These are phyloP conservation scores for Penicillium capsulatum DNA, from an alignment of 2,329 filamentous ascomycete species.

Conservation along the genomic window DNA sequence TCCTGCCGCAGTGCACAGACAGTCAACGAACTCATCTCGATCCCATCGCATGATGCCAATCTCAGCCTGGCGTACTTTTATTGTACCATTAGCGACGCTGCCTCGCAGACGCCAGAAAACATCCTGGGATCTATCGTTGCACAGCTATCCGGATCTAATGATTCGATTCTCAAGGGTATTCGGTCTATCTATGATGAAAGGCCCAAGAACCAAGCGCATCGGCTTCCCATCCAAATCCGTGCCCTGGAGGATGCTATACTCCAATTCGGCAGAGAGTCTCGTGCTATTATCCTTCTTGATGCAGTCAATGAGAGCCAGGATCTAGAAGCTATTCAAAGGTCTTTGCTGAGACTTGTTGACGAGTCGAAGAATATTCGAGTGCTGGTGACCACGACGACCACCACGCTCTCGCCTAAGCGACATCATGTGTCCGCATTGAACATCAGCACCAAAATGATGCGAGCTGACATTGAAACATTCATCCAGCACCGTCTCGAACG, in stretches of 20 bases:
- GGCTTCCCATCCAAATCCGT: constrained; percentile 10
- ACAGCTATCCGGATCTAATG: constrained; percentile 11
- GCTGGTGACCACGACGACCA: constrained; percentile 15
- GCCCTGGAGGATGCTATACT: constrained; percentile 17
- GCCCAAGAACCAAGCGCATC: constrained; percentile 12
- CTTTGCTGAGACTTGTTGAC: constrained; percentile 11
- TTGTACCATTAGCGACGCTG: constrained; percentile 15
- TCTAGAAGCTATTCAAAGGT: constrained; percentile 8
- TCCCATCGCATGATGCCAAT: constrained; percentile 5
- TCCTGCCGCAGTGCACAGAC: constrained; percentile 13
- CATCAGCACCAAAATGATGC: constrained; percentile 11
- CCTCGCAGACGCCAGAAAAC: constrained; percentile 13
- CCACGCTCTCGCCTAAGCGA: neutral
- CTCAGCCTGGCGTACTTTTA: constrained; percentile 18
- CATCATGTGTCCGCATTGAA: constrained; percentile 3
- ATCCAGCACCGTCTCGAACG: constrained; percentile 12
- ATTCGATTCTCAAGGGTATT: constrained; percentile 13
- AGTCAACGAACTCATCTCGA: constrained; percentile 11
- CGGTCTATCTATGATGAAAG: constrained; percentile 10
- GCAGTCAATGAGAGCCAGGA: constrained; percentile 20
- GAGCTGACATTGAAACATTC: constrained; percentile 13
- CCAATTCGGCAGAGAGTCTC: constrained; percentile 4
- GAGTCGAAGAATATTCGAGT: constrained; percentile 13
- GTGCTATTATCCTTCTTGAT: constrained; percentile 14
- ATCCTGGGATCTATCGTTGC: constrained; percentile 17